Base-by-base conservation (phyloP, 1,284 basidiomycete genomes). In the Boletellus deceptivus region DNA sequence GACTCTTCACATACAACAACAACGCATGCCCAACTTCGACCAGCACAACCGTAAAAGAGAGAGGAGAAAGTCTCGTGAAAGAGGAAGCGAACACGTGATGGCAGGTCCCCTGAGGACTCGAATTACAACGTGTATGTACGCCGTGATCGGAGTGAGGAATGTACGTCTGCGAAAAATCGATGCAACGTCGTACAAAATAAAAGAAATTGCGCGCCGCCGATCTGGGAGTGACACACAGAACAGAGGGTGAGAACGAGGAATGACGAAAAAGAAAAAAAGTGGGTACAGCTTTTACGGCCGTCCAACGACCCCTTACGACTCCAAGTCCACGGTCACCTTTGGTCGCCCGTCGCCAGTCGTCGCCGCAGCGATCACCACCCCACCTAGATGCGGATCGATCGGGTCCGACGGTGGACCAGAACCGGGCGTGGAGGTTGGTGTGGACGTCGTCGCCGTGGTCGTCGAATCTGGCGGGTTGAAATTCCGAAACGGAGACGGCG, bases 401-500 rank as follows among this genome's bases (percentile, higher is more conserved):
- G 75, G 56, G 36, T 78, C 77, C 5, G 64, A 67, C 0, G 66
- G 49, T 4, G 72, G 66, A 1, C 70, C 72, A 14, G 76, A 70
- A 2, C 70, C 70, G 9, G 73, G 69, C 0, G 70, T 66, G 25
- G 71, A 59, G 24, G 69, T 64, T 20, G 75, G 67, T 17, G 71
- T 68, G 7, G 72, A 67, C 37, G 70, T 61, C 47, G 70, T 60
- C 36, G 64, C 53, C 16, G 65, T 62, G 6, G 59, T 57, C 9
- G 29, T 13, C 27, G 59, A 62, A 6, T 63, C 61, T 1, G 68
- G 59, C 9, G 68, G 59, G 33, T 72, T 68, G 41, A 68, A 68
- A 43, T 52, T 69, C n/a, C 71, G 76, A 69, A 89, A 89, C 1
- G 86, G 86, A 0, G 83, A 75, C 0, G 84, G 85, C 0, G 78